These are phyloP conservation scores for Lasiodiplodia hormozganensis DNA, from an alignment of 2,329 filamentous ascomycete genomes.

Conservation along the genomic window DNA sequence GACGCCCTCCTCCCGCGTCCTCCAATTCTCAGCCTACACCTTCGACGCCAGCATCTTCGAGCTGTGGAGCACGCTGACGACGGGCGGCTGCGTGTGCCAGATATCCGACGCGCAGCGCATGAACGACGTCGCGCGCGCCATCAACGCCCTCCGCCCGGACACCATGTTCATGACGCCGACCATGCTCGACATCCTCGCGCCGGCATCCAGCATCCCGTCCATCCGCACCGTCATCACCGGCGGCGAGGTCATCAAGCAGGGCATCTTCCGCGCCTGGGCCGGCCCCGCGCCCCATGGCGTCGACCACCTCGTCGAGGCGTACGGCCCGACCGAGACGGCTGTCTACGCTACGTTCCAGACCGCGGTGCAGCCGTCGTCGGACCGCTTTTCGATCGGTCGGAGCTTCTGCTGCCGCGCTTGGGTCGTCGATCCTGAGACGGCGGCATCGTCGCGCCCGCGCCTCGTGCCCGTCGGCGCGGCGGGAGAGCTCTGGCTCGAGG, in stretches of 20 bases:
- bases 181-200: conserved; percentile 56
- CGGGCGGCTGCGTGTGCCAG: conserved; percentile 67
- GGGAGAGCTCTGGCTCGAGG: conserved; percentile 57
- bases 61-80: conserved; percentile 46
- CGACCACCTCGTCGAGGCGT: conserved; percentile 16
- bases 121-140: conserved; percentile 57
- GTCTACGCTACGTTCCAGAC: conserved; percentile 37
- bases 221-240: conserved; percentile 48
- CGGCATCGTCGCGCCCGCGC: conserved; percentile 12
- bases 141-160: conserved; percentile 60
- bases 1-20: conserved; percentile 34
- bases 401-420: conserved; percentile 6
- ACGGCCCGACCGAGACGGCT: conserved; percentile 29
- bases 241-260: conserved; percentile 52
- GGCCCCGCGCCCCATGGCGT: neutral
- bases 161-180: conserved; percentile 65
- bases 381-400: conserved; percentile 31
- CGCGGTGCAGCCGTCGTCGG: conserved; percentile 37
- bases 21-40: conserved; percentile 35
- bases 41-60: conserved; percentile 44
- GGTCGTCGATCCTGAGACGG: conserved; percentile 41
- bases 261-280: conserved; percentile 33
- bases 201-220: conserved; percentile 43
- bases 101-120: conserved; percentile 61
- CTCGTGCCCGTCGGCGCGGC: conserved; percentile 49